Percentiles rank a stretch among this genome's conserved stretches.
Evolutionary conservation across 805 yeast species (phyloP).

Genomic region (Starmerella khaoyaiensis): DNA sequence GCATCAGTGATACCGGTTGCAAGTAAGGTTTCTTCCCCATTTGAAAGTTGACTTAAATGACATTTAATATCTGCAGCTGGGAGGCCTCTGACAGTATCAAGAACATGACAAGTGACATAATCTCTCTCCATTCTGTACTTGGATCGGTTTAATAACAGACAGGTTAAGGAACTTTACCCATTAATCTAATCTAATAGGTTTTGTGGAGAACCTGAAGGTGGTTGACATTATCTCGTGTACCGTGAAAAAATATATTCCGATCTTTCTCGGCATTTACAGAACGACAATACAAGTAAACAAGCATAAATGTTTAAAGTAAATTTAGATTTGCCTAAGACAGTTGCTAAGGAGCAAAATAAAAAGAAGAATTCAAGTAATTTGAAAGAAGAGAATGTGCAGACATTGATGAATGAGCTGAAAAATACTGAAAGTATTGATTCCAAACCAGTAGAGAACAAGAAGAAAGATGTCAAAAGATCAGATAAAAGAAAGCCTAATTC

Average conservation of each 20-base stretch:
- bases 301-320: slow-evolving; percentile 18
- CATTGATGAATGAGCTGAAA: slow-evolving; percentile 15
- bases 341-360: slow-evolving; percentile 10
- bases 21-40: slow-evolving; percentile 31
- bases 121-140: slow-evolving; percentile 24
- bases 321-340: slow-evolving; percentile 13
- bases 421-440: slow-evolving; percentile 1
- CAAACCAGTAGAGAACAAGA: background rate
- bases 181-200: no score
- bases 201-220: no score
- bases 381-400: slow-evolving; percentile 8
- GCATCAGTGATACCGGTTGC: slow-evolving; percentile 58
- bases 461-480: slow-evolving; percentile 1
- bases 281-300: no score
- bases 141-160: background rate
- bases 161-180: no score
- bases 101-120: slow-evolving; percentile 79
- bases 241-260: no score
- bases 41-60: slow-evolving; percentile 28
- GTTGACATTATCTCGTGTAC: no score
- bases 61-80: slow-evolving; percentile 75
- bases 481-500: background rate
- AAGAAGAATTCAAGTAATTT: slow-evolving; percentile 3
- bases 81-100: slow-evolving; percentile 70
- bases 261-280: no score